Conservation (phyloP, 225 moss, liverwort and hornwort genomes). For the Ulota crispa region DNA sequence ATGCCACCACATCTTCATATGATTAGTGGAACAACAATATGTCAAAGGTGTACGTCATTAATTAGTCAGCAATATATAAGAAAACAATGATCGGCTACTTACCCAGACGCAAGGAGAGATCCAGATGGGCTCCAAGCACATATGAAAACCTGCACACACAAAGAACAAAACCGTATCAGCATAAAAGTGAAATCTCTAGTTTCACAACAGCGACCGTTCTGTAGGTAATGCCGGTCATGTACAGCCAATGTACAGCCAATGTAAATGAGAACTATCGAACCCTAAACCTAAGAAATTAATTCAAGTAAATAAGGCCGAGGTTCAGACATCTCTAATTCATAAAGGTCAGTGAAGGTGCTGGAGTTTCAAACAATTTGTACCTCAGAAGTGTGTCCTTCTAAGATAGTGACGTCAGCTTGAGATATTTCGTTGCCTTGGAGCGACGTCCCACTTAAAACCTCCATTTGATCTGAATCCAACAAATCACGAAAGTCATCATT, state of each 20-base stretch:
- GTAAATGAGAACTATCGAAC: background rate
- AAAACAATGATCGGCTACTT: constrained; percentile 9
- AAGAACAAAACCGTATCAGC: background rate
- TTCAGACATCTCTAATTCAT: constrained; percentile 1
- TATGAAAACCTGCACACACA: constrained; percentile 76
- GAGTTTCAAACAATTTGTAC: constrained; percentile 32
- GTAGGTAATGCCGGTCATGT: background rate
- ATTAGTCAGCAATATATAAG: background rate
- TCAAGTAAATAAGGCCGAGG: background rate
- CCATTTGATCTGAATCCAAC: constrained; percentile 59
- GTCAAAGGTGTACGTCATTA: background rate
- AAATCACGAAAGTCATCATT: constrained; percentile 21
- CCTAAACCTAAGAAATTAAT: background rate
- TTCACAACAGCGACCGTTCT: background rate
- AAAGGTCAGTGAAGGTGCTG: background rate
- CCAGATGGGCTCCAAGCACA: constrained; percentile 99
- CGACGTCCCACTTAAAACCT: constrained; percentile 49
- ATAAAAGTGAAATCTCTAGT: background rate
- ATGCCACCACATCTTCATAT: background rate
- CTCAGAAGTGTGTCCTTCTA: constrained; percentile 98
- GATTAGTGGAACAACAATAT: background rate
- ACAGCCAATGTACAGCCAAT: background rate
- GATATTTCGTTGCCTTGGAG: constrained; percentile 78
- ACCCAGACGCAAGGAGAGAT: constrained; percentile 98
- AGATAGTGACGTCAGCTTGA: constrained; percentile 80